Conservation (phyloP, 306 rosid species). For the Acacia acuminata region DNA sequence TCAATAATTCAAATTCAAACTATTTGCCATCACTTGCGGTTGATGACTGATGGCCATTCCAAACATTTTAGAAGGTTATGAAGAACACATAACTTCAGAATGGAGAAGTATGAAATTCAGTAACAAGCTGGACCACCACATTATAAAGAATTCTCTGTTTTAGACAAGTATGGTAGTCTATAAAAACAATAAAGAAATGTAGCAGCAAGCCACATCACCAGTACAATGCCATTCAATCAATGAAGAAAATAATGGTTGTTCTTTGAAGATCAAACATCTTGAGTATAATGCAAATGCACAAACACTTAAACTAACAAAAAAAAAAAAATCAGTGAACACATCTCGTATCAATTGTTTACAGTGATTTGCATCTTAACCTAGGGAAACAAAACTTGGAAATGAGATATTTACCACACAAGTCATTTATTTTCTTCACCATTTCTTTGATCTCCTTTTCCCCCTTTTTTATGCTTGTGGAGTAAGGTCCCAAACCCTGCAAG, state of each 20-base stretch:
- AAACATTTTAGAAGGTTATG: constrained; percentile 2
- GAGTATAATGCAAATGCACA: background rate
- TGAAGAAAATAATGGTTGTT: background rate
- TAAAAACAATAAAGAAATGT: background rate
- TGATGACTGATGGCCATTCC: constrained; percentile 8
- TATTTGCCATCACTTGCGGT: background rate
- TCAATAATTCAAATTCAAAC: constrained; percentile 13
- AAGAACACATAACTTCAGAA: background rate
- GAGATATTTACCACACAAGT: constrained; percentile 61
- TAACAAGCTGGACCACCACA: background rate
- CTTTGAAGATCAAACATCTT: background rate
- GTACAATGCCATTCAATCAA: background rate
- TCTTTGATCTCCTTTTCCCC: constrained; percentile 81
- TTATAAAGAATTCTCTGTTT: background rate
- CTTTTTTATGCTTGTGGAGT: constrained; percentile 65
- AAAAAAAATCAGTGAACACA: background rate
- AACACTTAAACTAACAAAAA: background rate
- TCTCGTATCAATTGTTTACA: background rate
- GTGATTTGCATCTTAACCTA: constrained; percentile 4
- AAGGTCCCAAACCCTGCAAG: constrained; percentile 80
- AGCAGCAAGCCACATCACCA: background rate
- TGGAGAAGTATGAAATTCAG: background rate
- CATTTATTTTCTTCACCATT: constrained; percentile 82
- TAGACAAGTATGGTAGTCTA: background rate
- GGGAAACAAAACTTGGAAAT: background rate